phyloP scores from a whole-genome alignment of 805 yeast species.

The Candida khao-thaluensis region DNA sequence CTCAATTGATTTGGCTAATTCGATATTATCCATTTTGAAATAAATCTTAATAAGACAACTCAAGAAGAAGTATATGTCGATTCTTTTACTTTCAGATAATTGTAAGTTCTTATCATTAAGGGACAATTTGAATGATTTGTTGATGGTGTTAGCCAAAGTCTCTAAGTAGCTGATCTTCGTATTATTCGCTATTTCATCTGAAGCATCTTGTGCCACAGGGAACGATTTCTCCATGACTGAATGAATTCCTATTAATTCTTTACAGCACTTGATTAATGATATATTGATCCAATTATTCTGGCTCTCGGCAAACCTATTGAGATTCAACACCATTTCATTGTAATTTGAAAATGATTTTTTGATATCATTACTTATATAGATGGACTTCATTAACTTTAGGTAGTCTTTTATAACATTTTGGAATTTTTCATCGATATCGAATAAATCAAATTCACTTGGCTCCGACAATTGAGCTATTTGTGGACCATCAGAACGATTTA shows the following conservation, averaged over 20 bases:
- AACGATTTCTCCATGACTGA: slow-evolving; percentile 31
- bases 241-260: slow-evolving; percentile 41
- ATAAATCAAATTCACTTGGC: slow-evolving; percentile 42
- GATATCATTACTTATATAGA: slow-evolving; percentile 32
- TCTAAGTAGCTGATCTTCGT: slow-evolving; percentile 37
- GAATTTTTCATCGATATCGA: slow-evolving; percentile 36
- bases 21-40: slow-evolving; percentile 61
- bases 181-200: slow-evolving; percentile 12
- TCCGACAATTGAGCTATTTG: slow-evolving; percentile 30
- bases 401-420: slow-evolving; percentile 33
- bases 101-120: slow-evolving; percentile 74
- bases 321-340: slow-evolving; percentile 41
- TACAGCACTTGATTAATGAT: slow-evolving; percentile 40
- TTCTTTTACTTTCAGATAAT: slow-evolving; percentile 47
- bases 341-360: slow-evolving; percentile 31
- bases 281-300: slow-evolving; percentile 54
- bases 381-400: slow-evolving; percentile 35
- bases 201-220: slow-evolving; percentile 21
- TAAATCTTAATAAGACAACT: slow-evolving; percentile 69
- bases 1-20: slow-evolving; percentile 72
- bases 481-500: slow-evolving; percentile 43
- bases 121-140: slow-evolving; percentile 72
- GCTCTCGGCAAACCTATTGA: slow-evolving; percentile 54
- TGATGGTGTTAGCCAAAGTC: slow-evolving; percentile 61
- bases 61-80: slow-evolving; percentile 68